phyloP scores from a whole-genome alignment of 192 early-diverging fungal genomes.

The Coemansia sp. region DNA sequence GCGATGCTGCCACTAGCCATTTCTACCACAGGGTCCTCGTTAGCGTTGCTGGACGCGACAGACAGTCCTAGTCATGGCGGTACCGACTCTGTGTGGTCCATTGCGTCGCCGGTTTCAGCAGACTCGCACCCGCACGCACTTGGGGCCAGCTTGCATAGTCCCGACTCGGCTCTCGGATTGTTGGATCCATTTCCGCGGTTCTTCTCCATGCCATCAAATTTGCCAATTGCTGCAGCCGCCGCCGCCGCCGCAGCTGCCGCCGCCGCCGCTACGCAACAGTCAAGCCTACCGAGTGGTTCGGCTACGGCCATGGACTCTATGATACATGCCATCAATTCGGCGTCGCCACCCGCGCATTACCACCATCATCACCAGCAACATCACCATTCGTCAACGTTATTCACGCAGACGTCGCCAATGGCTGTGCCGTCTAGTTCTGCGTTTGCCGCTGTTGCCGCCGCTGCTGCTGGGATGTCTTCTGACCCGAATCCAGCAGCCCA shows the following conservation, averaged over 20 bases:
- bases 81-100: conserved; percentile 20
- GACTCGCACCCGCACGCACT: background rate
- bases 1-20: background rate
- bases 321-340: conserved; percentile 4
- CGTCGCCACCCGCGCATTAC: conserved; percentile 3
- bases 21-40: background rate
- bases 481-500: background rate
- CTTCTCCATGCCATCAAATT: conserved; percentile 19
- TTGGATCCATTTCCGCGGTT: conserved; percentile 35
- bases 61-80: background rate
- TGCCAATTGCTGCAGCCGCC: conserved; percentile 1
- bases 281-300: background rate
- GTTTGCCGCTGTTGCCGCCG: conserved; percentile 3
- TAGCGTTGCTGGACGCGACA: background rate
- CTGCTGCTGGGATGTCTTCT: background rate
- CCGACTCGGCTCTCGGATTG: conserved; percentile 16
- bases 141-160: background rate
- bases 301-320: background rate
- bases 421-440: background rate
- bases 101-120: conserved; percentile 11
- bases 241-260: background rate
- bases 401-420: background rate
- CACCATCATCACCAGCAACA: conserved; percentile 9
- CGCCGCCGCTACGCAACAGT: conserved; percentile 3
- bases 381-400: background rate